A percentile compares a stretch with the other conserved stretches of the same genome.
Evolutionary conservation across 2,329 filamentous ascomycete species (phyloP).

Genomic region (Paramyrothecium roridum): DNA sequence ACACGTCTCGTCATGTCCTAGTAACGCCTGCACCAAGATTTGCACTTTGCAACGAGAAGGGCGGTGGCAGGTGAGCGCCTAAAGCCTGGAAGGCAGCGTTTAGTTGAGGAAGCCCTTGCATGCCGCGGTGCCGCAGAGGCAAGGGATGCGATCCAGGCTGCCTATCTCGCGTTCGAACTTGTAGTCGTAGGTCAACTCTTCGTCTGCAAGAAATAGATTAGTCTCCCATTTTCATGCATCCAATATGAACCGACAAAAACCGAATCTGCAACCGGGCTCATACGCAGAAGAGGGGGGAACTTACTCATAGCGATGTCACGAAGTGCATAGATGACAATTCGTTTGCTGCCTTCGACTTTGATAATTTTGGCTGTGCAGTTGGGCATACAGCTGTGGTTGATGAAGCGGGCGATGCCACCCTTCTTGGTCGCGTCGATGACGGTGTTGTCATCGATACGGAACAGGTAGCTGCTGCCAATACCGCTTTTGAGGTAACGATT

Average conservation of each 20-base stretch:
- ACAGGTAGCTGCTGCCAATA: conserved; percentile 95
- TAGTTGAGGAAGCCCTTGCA: conserved; percentile 99
- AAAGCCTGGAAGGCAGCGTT: conserved; percentile 15
- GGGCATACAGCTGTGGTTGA: conserved; percentile 97
- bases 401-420: conserved; percentile 95
- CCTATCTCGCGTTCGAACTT: conserved; percentile 98
- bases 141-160: conserved; percentile 92
- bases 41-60: too few relatives aligned
- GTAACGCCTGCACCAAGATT: too few relatives aligned
- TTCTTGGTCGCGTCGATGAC: conserved; percentile 98
- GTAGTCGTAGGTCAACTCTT: conserved; percentile 99
- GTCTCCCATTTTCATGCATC: conserved; percentile 5
- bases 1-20: too few relatives aligned
- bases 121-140: conserved; percentile 89
- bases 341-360: conserved; percentile 94
- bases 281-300: conserved; percentile 32
- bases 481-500: conserved; percentile 90
- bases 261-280: conserved; percentile 7
- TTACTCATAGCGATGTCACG: conserved; percentile 92
- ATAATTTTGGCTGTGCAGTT: conserved; percentile 99
- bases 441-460: conserved; percentile 96
- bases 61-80: too few relatives aligned
- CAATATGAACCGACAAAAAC: not conserved
- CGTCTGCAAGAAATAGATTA: conserved; percentile 59
- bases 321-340: conserved; percentile 97